Evolutionary conservation across 1,284 basidiomycete genomes (phyloP).

Genomic region (Leccinum fuscescens): DNA sequence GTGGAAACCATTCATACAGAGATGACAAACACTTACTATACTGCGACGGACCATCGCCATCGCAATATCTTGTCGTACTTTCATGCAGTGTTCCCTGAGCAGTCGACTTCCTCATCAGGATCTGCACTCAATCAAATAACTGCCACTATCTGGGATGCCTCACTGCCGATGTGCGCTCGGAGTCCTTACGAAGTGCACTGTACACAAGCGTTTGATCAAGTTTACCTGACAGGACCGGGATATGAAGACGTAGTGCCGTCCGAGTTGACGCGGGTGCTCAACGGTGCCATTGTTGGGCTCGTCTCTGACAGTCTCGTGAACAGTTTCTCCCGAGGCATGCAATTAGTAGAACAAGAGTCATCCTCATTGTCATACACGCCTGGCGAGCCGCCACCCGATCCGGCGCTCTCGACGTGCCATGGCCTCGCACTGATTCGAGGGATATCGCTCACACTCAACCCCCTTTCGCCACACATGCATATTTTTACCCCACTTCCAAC

Average conservation of each 20-base stretch:
- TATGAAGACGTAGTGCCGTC: conserved; percentile 27
- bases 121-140: too few species aligned
- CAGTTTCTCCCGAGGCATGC: not conserved
- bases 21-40: too few species aligned
- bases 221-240: too few species aligned
- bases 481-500: conserved; percentile 73
- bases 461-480: conserved; percentile 49
- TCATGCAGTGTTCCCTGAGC: too few species aligned
- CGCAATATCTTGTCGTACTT: too few species aligned
- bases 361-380: conserved; percentile 55
- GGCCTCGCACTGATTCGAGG: conserved; percentile 77
- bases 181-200: too few species aligned
- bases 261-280: conserved; percentile 72
- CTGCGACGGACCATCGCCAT: too few species aligned
- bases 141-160: too few species aligned
- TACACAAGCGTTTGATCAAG: too few species aligned
- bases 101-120: too few species aligned
- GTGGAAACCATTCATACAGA: too few species aligned
- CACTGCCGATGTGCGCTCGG: too few species aligned
- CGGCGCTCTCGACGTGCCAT: conserved; percentile 56
- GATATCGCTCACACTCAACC: conserved; percentile 10
- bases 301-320: conserved; percentile 34
- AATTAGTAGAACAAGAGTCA: not conserved
- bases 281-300: conserved; percentile 80
- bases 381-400: conserved; percentile 49